Percentiles rank a stretch among this genome's conserved stretches.
Conservation (phyloP, 2,329 filamentous ascomycete species). For the Aspergillus quadricinctus region DNA sequence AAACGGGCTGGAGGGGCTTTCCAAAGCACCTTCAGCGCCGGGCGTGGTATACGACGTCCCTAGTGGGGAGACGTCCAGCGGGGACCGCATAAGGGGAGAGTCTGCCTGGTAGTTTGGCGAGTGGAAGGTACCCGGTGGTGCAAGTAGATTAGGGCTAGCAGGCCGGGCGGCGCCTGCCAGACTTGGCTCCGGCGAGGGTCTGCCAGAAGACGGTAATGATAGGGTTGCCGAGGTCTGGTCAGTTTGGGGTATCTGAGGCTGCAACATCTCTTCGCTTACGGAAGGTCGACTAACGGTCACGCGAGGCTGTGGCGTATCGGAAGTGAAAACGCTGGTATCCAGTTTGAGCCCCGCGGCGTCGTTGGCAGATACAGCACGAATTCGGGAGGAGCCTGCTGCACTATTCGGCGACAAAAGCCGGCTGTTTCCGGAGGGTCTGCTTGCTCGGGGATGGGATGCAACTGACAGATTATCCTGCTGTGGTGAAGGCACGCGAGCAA, state of each 20-base stretch:
- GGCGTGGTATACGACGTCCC: slow-evolving; percentile 14
- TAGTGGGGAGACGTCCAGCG: slow-evolving; percentile 28
- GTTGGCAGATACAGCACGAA: slow-evolving; percentile 58
- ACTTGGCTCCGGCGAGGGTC: slow-evolving; percentile 30
- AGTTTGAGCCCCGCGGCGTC: slow-evolving; percentile 48
- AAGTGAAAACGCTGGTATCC: slow-evolving; percentile 35
- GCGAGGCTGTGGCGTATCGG: slow-evolving; percentile 19
- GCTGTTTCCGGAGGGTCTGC: slow-evolving; percentile 18
- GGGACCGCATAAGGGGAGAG: slow-evolving; percentile 18
- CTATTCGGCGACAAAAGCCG: slow-evolving; percentile 21
- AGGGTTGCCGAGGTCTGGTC: slow-evolving; percentile 22
- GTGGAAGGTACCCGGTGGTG: slow-evolving; percentile 38
- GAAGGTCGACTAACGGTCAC: slow-evolving; percentile 41
- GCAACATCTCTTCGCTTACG: slow-evolving; percentile 15
- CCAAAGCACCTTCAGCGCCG: slow-evolving; percentile 8
- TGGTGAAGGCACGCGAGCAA: slow-evolving; percentile 36
- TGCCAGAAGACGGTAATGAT: slow-evolving; percentile 32
- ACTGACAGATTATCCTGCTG: slow-evolving; percentile 46
- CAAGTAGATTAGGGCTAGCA: slow-evolving; percentile 39
- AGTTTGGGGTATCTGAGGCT: slow-evolving; percentile 17
- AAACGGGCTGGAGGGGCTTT: slow-evolving; percentile 58
- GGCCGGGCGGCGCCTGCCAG: slow-evolving; percentile 22
- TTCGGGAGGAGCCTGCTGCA: slow-evolving; percentile 26
- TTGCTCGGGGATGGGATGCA: slow-evolving; percentile 42
- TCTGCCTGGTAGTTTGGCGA: slow-evolving; percentile 34